phyloP scores from a whole-genome alignment of 2,329 filamentous ascomycete species.

The Hyphodiscus sp. region DNA sequence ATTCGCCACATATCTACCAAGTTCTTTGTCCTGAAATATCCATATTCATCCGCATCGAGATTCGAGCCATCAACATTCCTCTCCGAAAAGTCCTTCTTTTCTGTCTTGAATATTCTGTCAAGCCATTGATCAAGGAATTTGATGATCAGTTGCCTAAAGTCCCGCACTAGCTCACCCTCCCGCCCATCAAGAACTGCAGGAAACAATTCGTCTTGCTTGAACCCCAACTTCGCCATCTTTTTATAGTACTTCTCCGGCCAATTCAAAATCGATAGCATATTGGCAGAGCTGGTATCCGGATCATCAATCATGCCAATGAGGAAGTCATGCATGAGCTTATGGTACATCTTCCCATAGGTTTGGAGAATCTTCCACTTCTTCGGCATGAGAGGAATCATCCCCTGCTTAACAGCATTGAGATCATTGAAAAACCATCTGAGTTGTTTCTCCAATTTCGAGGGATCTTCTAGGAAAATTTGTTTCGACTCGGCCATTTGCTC shows the following conservation, averaged over 20 bases:
- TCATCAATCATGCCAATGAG: slow-evolving; percentile 78
- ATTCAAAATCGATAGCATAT: slow-evolving; percentile 86
- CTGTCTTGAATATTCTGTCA: slow-evolving; percentile 79
- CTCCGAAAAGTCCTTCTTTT: slow-evolving; percentile 73
- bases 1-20: slow-evolving; percentile 95
- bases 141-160: slow-evolving; percentile 93
- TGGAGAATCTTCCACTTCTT: slow-evolving; percentile 95
- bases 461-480: slow-evolving; percentile 74
- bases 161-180: slow-evolving; percentile 82
- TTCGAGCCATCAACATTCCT: slow-evolving; percentile 68
- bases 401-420: slow-evolving; percentile 86
- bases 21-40: slow-evolving; percentile 86
- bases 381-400: slow-evolving; percentile 87
- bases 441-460: slow-evolving; percentile 74
- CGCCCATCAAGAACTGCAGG: slow-evolving; percentile 88
- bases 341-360: slow-evolving; percentile 86
- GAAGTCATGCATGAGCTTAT: slow-evolving; percentile 92
- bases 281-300: slow-evolving; percentile 73
- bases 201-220: slow-evolving; percentile 65
- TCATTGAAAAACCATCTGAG: slow-evolving; percentile 98
- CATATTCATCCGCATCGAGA: slow-evolving; percentile 80
- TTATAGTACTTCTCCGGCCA: slow-evolving; percentile 95
- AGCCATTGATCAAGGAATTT: slow-evolving; percentile 97
- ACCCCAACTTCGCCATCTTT: slow-evolving; percentile 89
- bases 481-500: slow-evolving; percentile 55